phyloP scores from a whole-genome alignment of 2,329 filamentous ascomycete genomes.

The Capronia epimyces region DNA sequence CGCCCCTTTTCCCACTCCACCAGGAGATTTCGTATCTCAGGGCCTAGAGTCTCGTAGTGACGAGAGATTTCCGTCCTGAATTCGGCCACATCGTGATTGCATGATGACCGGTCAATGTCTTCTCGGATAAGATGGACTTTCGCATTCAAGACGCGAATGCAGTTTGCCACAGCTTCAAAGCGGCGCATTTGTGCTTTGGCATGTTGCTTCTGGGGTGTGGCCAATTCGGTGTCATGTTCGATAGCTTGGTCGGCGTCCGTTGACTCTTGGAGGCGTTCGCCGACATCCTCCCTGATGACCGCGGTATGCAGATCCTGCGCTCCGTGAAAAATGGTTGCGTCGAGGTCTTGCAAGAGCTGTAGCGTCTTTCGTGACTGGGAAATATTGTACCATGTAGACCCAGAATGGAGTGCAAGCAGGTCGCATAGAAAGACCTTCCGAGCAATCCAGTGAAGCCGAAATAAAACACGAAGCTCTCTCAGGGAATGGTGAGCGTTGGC shows the following conservation, averaged over 20 bases:
- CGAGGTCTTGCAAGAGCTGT: constrained; percentile 74
- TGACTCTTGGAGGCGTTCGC: background rate
- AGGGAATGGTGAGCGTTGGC: constrained; percentile 73
- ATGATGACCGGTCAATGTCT: constrained; percentile 68
- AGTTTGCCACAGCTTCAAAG: constrained; percentile 79
- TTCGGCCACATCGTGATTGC: constrained; percentile 60
- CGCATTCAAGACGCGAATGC: constrained; percentile 85
- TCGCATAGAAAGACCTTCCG: constrained; percentile 83
- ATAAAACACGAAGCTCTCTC: constrained; percentile 72
- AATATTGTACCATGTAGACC: constrained; percentile 34
- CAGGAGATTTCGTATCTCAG: constrained; percentile 73
- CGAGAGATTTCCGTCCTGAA: constrained; percentile 72
- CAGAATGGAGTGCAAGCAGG: constrained; percentile 79
- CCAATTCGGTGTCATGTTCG: constrained; percentile 28
- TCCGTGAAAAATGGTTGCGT: constrained; percentile 10
- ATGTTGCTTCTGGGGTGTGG: constrained; percentile 72
- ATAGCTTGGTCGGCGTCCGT: constrained; percentile 4
- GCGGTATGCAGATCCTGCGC: constrained; percentile 14
- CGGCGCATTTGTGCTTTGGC: constrained; percentile 83
- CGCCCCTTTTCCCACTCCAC: constrained; percentile 85
- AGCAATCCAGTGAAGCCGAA: constrained; percentile 71
- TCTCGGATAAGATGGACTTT: constrained; percentile 90
- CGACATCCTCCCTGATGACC: constrained; percentile 22
- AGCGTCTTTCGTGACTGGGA: constrained; percentile 53
- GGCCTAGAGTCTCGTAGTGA: constrained; percentile 92